A percentile compares a stretch with the other conserved stretches of the same genome.
phyloP scores from a whole-genome alignment of 352 stramenopile genomes.

The Phytophthora melonis region DNA sequence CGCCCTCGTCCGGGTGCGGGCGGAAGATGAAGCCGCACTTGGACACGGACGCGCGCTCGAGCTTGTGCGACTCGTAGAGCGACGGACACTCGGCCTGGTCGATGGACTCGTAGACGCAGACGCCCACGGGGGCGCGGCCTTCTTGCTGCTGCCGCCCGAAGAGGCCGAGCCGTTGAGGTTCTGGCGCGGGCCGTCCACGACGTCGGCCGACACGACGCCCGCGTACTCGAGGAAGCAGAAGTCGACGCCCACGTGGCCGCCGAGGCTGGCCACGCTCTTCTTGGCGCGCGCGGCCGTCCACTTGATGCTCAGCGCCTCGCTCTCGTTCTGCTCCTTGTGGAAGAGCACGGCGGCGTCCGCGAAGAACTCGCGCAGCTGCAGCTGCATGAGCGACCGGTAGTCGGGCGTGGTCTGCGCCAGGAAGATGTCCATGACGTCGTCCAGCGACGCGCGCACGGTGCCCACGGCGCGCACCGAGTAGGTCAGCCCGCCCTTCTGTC shows the following conservation, averaged over 20 bases:
- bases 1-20: conserved; percentile 58
- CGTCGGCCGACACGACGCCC: conserved; percentile 64
- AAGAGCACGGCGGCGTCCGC: conserved; percentile 77
- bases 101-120: conserved; percentile 86
- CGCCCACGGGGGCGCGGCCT: conserved; percentile 35
- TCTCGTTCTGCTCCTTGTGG: conserved; percentile 79
- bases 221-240: conserved; percentile 86
- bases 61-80: conserved; percentile 74
- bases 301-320: conserved; percentile 83
- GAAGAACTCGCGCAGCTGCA: conserved; percentile 80
- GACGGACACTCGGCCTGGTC: conserved; percentile 80
- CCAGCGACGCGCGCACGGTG: conserved; percentile 64
- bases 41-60: conserved; percentile 78
- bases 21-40: conserved; percentile 86
- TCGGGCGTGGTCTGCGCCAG: conserved; percentile 61
- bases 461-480: conserved; percentile 79
- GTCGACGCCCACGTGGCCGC: conserved; percentile 60
- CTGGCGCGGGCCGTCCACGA: conserved; percentile 54
- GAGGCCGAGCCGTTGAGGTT: conserved; percentile 32
- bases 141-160: background rate
- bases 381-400: conserved; percentile 77
- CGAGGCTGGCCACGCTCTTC: conserved; percentile 60
- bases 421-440: conserved; percentile 88
- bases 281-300: conserved; percentile 78
- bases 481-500: conserved; percentile 82